Conservation (phyloP, 768 basidiomycete species). For the Suillus subalutaceus region DNA sequence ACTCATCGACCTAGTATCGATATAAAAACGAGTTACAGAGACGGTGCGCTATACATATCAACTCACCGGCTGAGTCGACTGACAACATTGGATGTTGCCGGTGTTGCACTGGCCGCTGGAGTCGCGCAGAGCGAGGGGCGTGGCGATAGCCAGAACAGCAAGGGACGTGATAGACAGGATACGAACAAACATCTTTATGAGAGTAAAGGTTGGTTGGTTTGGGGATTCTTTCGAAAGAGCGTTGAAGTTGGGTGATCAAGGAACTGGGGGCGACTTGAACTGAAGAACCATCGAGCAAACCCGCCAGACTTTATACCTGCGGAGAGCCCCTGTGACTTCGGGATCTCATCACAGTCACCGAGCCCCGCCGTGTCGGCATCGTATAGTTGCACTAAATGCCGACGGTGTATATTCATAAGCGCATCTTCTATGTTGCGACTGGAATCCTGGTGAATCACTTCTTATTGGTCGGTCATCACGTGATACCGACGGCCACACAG, state of each 20-base stretch:
- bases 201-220: not conserved
- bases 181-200: constrained; percentile 24
- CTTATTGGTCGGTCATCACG: not conserved
- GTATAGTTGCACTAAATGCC: not conserved
- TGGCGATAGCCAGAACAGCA: constrained; percentile 21
- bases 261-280: constrained; percentile 3
- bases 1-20: constrained; percentile 15
- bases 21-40: not conserved
- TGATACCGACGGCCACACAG: not conserved
- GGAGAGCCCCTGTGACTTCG: not conserved
- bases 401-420: not conserved
- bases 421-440: not conserved
- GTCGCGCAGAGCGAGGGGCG: constrained; percentile 17
- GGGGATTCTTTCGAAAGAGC: not conserved
- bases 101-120: constrained; percentile 18
- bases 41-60: not conserved
- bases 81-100: constrained; percentile 24
- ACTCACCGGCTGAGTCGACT: constrained; percentile 24
- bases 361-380: constrained; percentile 1
- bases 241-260: constrained; percentile 5
- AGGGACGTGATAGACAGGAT: constrained; percentile 23
- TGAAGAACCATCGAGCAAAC: not conserved
- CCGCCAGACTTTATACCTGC: constrained; percentile 2
- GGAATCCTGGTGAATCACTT: not conserved
- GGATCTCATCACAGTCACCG: not conserved